phyloP scores from a whole-genome alignment of 192 early-diverging fungal species.

The Helicostylum pulchrum region DNA sequence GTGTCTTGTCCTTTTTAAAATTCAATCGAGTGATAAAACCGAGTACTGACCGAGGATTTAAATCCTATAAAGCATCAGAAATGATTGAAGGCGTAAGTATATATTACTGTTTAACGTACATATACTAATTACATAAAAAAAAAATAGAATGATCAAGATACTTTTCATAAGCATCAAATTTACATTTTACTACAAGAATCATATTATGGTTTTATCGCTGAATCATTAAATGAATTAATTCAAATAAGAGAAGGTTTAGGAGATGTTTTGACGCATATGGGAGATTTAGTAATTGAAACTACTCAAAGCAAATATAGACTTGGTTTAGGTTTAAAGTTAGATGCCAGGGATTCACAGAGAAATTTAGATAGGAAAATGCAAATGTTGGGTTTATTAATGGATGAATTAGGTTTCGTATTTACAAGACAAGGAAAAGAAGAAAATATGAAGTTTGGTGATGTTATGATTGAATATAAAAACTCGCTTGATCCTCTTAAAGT shows the following conservation, averaged over 20 bases:
- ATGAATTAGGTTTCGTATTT: slow-evolving; percentile 44
- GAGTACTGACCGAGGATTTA: slow-evolving; percentile 41
- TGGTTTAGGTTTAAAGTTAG: slow-evolving; percentile 40
- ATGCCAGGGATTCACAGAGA: slow-evolving; percentile 43
- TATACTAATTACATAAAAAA: background rate
- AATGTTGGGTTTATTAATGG: slow-evolving; percentile 48
- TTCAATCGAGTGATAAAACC: slow-evolving; percentile 46
- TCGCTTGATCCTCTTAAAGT: slow-evolving; percentile 49
- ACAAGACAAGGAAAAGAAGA: slow-evolving; percentile 46
- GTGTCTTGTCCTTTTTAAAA: slow-evolving; percentile 43
- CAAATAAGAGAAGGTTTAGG: slow-evolving; percentile 35
- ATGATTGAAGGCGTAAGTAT: slow-evolving; percentile 45
- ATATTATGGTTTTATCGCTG: slow-evolving; percentile 21
- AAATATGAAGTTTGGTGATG: slow-evolving; percentile 44
- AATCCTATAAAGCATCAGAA: slow-evolving; percentile 42
- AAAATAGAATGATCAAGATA: slow-evolving; percentile 23
- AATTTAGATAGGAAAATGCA: slow-evolving; percentile 46
- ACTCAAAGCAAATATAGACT: slow-evolving; percentile 49
- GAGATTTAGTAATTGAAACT: slow-evolving; percentile 49
- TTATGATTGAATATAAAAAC: slow-evolving; percentile 47
- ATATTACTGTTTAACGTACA: background rate
- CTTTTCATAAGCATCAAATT: slow-evolving; percentile 31
- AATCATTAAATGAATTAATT: slow-evolving; percentile 5
- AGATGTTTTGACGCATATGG: slow-evolving; percentile 41
- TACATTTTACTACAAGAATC: slow-evolving; percentile 28